These are phyloP conservation scores for Mycena rebaudengoi DNA, from an alignment of 768 basidiomycete species.

Conservation along the genomic window DNA sequence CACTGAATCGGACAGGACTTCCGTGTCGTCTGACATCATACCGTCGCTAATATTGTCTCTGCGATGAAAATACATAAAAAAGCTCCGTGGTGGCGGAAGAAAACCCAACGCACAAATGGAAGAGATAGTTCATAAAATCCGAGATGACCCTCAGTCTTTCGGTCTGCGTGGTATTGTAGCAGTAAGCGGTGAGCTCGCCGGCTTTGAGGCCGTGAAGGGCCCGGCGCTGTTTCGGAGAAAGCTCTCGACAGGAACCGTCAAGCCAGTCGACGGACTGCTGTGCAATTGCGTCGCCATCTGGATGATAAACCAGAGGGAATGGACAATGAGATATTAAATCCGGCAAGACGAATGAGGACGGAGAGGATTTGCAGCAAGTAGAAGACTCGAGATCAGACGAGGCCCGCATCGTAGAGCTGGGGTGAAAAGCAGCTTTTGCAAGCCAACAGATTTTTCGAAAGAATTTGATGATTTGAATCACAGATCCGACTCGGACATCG, in stretches of 20 bases:
- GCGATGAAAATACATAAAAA: conserved; percentile 21
- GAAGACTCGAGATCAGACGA: not conserved
- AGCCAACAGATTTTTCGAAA: conserved; percentile 7
- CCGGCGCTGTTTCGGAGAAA: conserved; percentile 51
- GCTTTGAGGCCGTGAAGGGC: conserved; percentile 68
- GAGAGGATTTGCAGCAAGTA: not conserved
- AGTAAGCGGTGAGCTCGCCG: conserved; percentile 71
- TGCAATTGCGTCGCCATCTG: conserved; percentile 55
- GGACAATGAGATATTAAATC: conserved; percentile 63
- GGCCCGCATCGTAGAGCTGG: not conserved
- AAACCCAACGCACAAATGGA: conserved; percentile 53
- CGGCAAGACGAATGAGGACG: conserved; percentile 56
- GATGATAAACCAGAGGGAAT: conserved; percentile 54
- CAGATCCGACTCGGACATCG: conserved; percentile 12
- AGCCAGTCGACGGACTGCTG: conserved; percentile 60
- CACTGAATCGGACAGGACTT: conserved; percentile 66
- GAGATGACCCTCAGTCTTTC: conserved; percentile 70
- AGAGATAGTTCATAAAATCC: conserved; percentile 73
- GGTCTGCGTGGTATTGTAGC: conserved; percentile 64
- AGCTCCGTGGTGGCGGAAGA: conserved; percentile 18
- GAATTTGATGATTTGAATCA: conserved; percentile 7
- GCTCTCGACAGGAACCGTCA: conserved; percentile 53
- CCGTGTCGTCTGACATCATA: conserved; percentile 72
- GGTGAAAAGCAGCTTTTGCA: not conserved
- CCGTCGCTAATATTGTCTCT: conserved; percentile 83